Percentiles rank a stretch among this genome's conserved stretches.
Evolutionary conservation across 306 rosid species (phyloP).

Genomic region (Sophora flavescens): DNA sequence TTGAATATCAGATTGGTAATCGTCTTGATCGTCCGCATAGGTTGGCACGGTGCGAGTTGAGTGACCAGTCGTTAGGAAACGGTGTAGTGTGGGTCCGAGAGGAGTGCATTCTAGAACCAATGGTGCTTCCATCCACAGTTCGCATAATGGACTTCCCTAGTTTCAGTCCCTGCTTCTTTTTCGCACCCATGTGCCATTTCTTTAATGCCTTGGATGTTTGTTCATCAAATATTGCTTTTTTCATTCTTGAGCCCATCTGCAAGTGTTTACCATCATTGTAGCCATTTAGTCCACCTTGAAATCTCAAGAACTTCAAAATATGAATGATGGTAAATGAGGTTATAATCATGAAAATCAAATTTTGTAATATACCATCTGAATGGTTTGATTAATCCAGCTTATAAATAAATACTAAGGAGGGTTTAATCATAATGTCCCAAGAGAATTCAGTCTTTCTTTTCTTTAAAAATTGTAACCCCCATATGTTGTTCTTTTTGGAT

Average conservation of each 20-base stretch:
- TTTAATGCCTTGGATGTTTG: conserved; percentile 90
- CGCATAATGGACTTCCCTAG: conserved; percentile 51
- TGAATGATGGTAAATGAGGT: conserved; percentile 25
- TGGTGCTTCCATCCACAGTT: conserved; percentile 60
- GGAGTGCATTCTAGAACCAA: conserved; percentile 55
- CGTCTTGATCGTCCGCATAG: conserved; percentile 50
- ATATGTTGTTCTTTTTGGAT: not conserved
- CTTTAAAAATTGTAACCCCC: not conserved
- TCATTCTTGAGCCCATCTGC: conserved; percentile 98
- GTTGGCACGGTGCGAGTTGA: conserved; percentile 52
- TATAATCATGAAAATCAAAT: not conserved
- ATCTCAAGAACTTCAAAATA: not conserved
- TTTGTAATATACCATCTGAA: conserved; percentile 3
- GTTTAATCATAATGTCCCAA: not conserved
- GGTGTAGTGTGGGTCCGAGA: conserved; percentile 60
- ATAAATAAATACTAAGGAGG: not conserved
- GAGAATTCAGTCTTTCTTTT: not conserved
- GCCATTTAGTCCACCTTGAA: conserved; percentile 12
- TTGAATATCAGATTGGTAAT: conserved; percentile 58
- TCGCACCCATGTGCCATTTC: conserved; percentile 83
- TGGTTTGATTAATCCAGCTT: not conserved
- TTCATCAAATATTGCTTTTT: conserved; percentile 82
- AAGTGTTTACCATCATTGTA: conserved; percentile 30
- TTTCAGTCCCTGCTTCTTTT: conserved; percentile 61
- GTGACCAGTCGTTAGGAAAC: conserved; percentile 77